Evolutionary conservation across 1,284 basidiomycete genomes (phyloP).

Genomic region (Quambalaria eucalypti): DNA sequence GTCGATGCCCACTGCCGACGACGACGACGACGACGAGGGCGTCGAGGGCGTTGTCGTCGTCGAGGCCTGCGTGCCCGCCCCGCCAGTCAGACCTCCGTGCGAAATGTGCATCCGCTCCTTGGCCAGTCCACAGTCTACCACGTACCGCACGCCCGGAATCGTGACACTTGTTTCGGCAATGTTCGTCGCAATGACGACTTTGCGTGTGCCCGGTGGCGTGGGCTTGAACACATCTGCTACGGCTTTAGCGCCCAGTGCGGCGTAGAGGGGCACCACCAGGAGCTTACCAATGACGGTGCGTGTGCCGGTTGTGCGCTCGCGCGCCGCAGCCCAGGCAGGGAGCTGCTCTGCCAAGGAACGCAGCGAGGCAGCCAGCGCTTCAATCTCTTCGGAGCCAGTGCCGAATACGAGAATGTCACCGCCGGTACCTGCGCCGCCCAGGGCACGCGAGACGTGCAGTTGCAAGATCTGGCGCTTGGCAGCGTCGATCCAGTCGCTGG

Average conservation of each 20-base stretch:
- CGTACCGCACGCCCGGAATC: slow-evolving; percentile 87
- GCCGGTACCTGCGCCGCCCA: slow-evolving; percentile 28
- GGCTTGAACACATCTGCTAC: slow-evolving; percentile 28
- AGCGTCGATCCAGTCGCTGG: slow-evolving; percentile 78
- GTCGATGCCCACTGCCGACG: slow-evolving; percentile 23
- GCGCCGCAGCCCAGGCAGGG: slow-evolving; percentile 21
- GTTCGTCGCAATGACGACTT: slow-evolving; percentile 66
- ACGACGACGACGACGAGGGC: background rate
- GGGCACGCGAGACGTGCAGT: slow-evolving; percentile 68
- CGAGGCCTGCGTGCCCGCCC: slow-evolving; percentile 50
- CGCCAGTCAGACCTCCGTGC: slow-evolving; percentile 1
- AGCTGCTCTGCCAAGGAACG: slow-evolving; percentile 21
- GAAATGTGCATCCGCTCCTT: slow-evolving; percentile 77
- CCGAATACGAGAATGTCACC: slow-evolving; percentile 92
- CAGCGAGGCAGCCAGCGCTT: slow-evolving; percentile 56
- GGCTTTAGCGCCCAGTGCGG: slow-evolving; percentile 36
- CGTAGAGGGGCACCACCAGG: slow-evolving; percentile 40
- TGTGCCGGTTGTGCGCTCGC: slow-evolving; percentile 5
- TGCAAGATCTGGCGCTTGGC: slow-evolving; percentile 82
- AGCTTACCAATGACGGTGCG: slow-evolving; percentile 6
- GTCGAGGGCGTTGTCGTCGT: too few species aligned
- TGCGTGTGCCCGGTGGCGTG: slow-evolving; percentile 64
- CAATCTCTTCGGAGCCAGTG: slow-evolving; percentile 96
- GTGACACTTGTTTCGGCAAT: slow-evolving; percentile 89
- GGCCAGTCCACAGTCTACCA: slow-evolving; percentile 73